Evolutionary conservation across 805 yeast species (phyloP).

Genomic region (Sugiyamaella valdiviana): DNA sequence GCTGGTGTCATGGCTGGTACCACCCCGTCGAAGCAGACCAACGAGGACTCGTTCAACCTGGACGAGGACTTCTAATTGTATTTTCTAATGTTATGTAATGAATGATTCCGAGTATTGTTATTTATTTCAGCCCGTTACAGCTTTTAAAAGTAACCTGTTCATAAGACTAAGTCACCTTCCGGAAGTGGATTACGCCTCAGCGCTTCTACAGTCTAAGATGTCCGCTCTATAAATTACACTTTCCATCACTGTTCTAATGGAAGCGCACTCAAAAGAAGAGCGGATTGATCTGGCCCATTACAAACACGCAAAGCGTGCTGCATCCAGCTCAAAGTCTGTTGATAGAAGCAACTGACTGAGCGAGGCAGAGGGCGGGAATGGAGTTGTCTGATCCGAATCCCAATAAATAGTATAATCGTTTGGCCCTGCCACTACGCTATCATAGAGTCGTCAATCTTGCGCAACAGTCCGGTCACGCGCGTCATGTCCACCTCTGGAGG

Average conservation of each 20-base stretch:
- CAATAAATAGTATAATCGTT: not conserved
- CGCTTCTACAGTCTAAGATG: not conserved
- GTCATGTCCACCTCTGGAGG: slow-evolving; percentile 61
- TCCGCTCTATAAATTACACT: slow-evolving; percentile 15
- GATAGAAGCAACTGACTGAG: slow-evolving; percentile 11
- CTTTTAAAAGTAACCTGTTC: too few relatives aligned
- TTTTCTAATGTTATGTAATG: slow-evolving; percentile 4
- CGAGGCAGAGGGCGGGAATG: slow-evolving; percentile 17
- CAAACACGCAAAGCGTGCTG: not conserved
- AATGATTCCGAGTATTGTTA: not conserved
- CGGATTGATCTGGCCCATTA: slow-evolving; percentile 11
- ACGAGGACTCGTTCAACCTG: slow-evolving; percentile 60
- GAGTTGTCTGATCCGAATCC: not conserved
- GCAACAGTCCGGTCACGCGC: slow-evolving; percentile 48
- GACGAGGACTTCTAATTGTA: slow-evolving; percentile 81
- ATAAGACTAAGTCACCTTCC: too few relatives aligned
- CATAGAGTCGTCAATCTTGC: slow-evolving; percentile 35
- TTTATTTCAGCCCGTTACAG: not conserved
- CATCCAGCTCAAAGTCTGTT: slow-evolving; percentile 18
- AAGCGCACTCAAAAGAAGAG: slow-evolving; percentile 18
- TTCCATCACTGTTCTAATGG: slow-evolving; percentile 8
- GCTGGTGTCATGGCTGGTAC: slow-evolving; percentile 95
- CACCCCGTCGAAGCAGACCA: slow-evolving; percentile 35
- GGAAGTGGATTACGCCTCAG: too few relatives aligned
- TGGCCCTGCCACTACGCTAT: slow-evolving; percentile 2